Base-by-base conservation (phyloP, 1,284 basidiomycete genomes). In the Trichosporon sp. region DNA sequence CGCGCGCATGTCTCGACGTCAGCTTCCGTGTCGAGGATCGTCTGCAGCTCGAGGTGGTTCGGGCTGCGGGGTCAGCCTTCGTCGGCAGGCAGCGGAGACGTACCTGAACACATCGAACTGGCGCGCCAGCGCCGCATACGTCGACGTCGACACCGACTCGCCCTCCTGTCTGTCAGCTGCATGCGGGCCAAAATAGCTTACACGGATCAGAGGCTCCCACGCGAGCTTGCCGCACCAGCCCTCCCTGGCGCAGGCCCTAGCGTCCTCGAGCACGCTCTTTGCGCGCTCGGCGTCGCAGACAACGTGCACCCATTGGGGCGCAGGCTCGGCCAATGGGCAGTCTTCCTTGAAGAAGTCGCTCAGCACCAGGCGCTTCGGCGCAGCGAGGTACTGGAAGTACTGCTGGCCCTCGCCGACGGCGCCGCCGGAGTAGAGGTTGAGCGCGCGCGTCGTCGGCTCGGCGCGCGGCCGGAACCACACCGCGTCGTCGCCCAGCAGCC, bases 221-320 rank as follows among this genome's bases (percentile, higher is more conserved):
- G 95, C 88, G 12, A 89, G 86, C 42, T 85, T 83, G 2, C 90
- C 89, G 18, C 82, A 77, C 91, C 91, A 92, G n/a, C 77, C 85
- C 23, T 69, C 65, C 2, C n/a, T 12, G 1, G 65, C 21, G 15
- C 89, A 81, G 35, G 83, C 77, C 12, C 85, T 79, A 8, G 90
- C 85, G 78, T 94, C 89, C 63, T 87, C 85, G 73, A 91, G 83
- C 66, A 96, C 91, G 0, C 84, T 84, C 6, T 83, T 79, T 1
- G 92, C 92, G 67, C 95, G 87, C 0, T 85, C 80, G 0, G 92
- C 91, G 7, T 91, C 92, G 79, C 93, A 96, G 18, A 95, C 90
- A 74, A 95, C 92, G 80, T 98, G 95, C 21, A 98, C 79, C 65
- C 86, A 87, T 21, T 84, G 80, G 5, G 68, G 56, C 6, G 53